Evolutionary conservation across 2,329 filamentous ascomycete species (phyloP).

Genomic region (Aspergillus brunneoviolaceus): DNA sequence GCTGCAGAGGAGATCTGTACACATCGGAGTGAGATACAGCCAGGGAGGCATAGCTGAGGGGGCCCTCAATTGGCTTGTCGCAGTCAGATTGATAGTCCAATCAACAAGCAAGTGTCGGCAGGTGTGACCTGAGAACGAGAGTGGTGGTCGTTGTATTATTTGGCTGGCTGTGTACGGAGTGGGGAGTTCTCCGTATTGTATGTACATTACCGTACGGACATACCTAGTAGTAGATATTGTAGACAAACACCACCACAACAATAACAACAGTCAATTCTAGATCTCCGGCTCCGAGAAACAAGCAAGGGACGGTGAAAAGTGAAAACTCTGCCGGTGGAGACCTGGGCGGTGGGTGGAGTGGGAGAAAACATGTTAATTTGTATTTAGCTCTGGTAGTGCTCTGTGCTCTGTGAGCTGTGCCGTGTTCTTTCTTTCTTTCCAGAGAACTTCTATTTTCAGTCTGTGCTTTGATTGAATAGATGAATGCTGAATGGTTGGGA

Average conservation of each 20-base stretch:
- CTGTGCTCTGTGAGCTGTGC: background rate
- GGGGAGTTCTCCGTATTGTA: background rate
- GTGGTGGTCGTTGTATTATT: background rate
- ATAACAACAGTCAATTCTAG: slow-evolving; percentile 9
- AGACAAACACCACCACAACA: slow-evolving; percentile 9
- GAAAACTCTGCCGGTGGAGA: slow-evolving; percentile 22
- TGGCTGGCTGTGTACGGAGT: no score
- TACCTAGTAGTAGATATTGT: background rate
- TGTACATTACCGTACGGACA: slow-evolving; percentile 15
- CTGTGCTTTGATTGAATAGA: background rate
- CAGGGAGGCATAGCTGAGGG: background rate
- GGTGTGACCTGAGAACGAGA: background rate
- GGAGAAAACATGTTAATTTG: slow-evolving; percentile 7
- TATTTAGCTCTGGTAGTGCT: background rate
- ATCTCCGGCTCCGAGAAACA: slow-evolving; percentile 17
- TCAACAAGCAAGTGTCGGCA: background rate
- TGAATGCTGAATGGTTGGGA: background rate
- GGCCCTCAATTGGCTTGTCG: background rate
- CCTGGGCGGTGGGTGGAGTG: slow-evolving; percentile 10
- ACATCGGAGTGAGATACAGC: background rate
- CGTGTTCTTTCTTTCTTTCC: background rate
- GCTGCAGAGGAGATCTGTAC: background rate
- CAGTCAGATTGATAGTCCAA: background rate
- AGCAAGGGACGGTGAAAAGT: slow-evolving; percentile 19
- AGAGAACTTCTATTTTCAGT: background rate